phyloP scores from a whole-genome alignment of 192 early-diverging fungal species.

The Phycomyces nitens region DNA sequence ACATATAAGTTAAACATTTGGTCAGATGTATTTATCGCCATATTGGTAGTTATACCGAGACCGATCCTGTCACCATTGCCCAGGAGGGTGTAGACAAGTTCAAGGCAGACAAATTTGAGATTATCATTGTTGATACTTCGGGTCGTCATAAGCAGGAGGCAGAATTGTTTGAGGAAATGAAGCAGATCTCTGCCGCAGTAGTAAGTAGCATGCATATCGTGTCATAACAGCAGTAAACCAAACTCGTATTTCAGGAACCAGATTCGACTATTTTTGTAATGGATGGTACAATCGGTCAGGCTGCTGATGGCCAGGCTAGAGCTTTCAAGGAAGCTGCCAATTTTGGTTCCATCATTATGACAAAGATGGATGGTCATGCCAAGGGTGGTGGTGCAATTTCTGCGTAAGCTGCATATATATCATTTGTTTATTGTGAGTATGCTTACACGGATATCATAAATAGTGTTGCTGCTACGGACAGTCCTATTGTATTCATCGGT shows the following conservation, averaged over 20 bases:
- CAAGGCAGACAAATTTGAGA: conserved; percentile 88
- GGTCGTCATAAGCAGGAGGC: conserved; percentile 93
- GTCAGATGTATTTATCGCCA: background rate
- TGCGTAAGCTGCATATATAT: conserved; percentile 50
- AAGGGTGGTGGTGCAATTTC: conserved; percentile 99
- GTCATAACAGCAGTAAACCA: background rate
- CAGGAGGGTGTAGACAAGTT: conserved; percentile 92
- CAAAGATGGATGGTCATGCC: conserved; percentile 98
- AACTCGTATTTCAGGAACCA: conserved; percentile 36
- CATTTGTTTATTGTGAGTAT: background rate
- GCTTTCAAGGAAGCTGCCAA: conserved; percentile 91
- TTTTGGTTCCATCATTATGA: conserved; percentile 95
- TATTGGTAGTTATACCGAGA: conserved; percentile 78
- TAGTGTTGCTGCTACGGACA: conserved; percentile 87
- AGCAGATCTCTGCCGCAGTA: conserved; percentile 83
- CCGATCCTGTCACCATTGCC: conserved; percentile 88
- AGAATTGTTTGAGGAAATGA: conserved; percentile 95
- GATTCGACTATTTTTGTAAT: conserved; percentile 95
- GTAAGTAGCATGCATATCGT: conserved; percentile 31
- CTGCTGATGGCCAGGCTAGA: conserved; percentile 87
- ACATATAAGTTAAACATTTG: background rate
- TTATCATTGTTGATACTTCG: conserved; percentile 98
- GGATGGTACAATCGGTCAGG: conserved; percentile 98
- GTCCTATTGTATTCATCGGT: conserved; percentile 94
- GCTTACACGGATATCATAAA: background rate